Evolutionary conservation across 768 basidiomycete species (phyloP), one percentile per base, ranked within the genome.

Genomic region (Naematelia aurantialba): DNA sequence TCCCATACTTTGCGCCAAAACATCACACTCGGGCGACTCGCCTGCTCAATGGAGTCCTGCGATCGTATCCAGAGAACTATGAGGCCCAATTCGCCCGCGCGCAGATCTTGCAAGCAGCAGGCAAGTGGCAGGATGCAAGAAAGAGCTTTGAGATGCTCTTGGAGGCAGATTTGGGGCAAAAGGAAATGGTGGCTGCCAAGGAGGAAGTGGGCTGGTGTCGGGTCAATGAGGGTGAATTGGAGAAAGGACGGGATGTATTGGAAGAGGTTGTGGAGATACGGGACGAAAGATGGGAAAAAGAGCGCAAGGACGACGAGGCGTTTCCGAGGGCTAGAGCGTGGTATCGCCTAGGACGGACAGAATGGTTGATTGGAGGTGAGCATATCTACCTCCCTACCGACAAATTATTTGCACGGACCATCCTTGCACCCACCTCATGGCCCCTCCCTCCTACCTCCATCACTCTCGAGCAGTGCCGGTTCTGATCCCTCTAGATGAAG

Each of bases 151-250:
- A 81, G 19, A 79, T 78, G 57, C 87, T 89, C 10, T 72, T 79
- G 0, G 77, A 79, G 19, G 26, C 78, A 8, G 70, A 47, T 4
- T 62, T 57, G 10, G 59, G 67, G 19, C 60, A 61, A 39, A 63
- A 54, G 12, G 60, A 59, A 26, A 49, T 21, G 17, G 80, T 44
- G 19, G 82, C 82, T 3, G 87, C 89, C 0, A 80, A 78, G 60
- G 91, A 94, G 69, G 93, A 97, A 72, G 75, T 81, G 12, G 89
- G 87, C 0, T 98, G 96, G 96, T 91, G 91, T 74, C 78, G 80
- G 51, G 82, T 83, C 52, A 86, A 86, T 52, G 70, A 75, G 22
- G 68, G 71, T 1, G 53, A 63, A 13, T 45, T 69, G 19, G 68
- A 73, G 25, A 69, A 71, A 45, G 78, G 76, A 0, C 39, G 65